Evolutionary conservation across 257 asterid species (phyloP).

Genomic region (Solanum bulbocastanum): DNA sequence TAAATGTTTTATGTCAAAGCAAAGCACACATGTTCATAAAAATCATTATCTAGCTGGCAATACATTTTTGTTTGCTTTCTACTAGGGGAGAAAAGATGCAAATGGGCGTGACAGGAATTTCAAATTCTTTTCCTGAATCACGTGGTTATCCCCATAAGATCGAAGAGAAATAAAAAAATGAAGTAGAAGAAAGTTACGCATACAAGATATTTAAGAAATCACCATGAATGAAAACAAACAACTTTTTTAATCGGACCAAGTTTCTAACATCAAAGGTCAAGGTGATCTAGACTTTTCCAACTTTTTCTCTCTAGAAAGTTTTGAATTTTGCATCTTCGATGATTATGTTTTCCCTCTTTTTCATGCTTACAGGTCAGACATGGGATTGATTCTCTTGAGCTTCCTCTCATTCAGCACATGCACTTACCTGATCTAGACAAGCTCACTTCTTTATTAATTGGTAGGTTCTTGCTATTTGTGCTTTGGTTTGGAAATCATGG

Average conservation of each 20-base stretch:
- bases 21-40: not conserved
- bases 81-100: not conserved
- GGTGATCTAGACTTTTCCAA: not conserved
- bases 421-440: slow-evolving; percentile 45
- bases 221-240: not conserved
- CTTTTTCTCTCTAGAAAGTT: not conserved
- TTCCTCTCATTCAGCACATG: slow-evolving; percentile 72
- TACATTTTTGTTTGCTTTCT: not conserved
- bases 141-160: not conserved
- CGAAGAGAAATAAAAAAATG: not conserved
- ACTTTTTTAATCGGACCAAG: not conserved
- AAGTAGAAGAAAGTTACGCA: not conserved
- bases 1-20: not conserved
- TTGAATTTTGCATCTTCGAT: not conserved
- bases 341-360: not conserved
- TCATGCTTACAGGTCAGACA: slow-evolving; percentile 33
- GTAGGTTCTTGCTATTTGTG: slow-evolving; percentile 24
- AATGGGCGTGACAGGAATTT: not conserved
- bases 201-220: not conserved
- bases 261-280: not conserved
- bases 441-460: slow-evolving; percentile 43
- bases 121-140: not conserved
- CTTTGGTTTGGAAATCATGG: not conserved
- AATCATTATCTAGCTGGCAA: not conserved
- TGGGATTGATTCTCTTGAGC: slow-evolving; percentile 61